Evolutionary conservation across 331 rosid genomes (phyloP).

Genomic region (Quercus lobata): DNA sequence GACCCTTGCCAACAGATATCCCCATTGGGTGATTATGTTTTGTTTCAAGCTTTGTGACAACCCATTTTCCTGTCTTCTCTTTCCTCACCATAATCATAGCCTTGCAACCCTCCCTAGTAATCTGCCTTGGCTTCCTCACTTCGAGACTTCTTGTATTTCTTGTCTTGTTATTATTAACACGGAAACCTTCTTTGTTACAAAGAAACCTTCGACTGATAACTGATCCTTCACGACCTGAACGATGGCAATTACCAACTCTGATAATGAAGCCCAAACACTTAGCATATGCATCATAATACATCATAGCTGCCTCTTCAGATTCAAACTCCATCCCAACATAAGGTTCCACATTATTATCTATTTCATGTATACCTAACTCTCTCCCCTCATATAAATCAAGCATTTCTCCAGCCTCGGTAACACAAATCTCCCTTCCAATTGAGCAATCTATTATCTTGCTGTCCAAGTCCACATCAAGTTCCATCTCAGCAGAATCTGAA

Average conservation of each 20-base stretch:
- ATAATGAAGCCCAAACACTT: neutral
- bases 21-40: slow-evolving; percentile 2
- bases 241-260: slow-evolving; percentile 11
- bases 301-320: slow-evolving; percentile 8
- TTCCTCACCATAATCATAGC: slow-evolving; percentile 11
- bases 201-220: slow-evolving; percentile 14
- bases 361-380: neutral
- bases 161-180: slow-evolving; percentile 1
- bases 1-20: neutral
- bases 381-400: neutral
- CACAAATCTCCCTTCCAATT: neutral
- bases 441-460: neutral
- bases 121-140: slow-evolving; percentile 8
- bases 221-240: slow-evolving; percentile 3
- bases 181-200: slow-evolving; percentile 19
- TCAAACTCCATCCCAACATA: slow-evolving; percentile 14
- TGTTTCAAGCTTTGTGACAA: slow-evolving; percentile 5
- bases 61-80: slow-evolving; percentile 12
- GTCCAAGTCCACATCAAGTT: neutral
- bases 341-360: neutral
- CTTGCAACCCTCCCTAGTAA: slow-evolving; percentile 14
- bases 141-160: neutral
- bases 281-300: slow-evolving; percentile 8
- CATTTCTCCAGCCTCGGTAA: neutral
- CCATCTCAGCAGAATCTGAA: neutral